Percentiles rank a stretch among this genome's conserved stretches.
phyloP scores from a whole-genome alignment of 2,329 filamentous ascomycete species.

The Xylariomycetidae sp. region DNA sequence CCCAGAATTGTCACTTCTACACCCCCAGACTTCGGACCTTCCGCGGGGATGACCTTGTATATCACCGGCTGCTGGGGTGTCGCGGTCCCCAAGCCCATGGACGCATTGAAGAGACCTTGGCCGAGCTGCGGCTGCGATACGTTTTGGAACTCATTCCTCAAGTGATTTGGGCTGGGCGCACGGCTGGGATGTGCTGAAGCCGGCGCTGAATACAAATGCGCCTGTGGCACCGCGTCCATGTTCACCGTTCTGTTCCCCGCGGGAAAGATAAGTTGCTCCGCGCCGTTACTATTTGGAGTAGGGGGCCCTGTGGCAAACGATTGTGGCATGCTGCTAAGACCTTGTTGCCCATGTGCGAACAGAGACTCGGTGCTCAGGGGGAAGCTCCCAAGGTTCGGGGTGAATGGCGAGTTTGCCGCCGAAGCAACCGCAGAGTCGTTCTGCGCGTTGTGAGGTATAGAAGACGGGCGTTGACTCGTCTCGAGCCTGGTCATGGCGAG shows the following conservation, averaged over 20 bases:
- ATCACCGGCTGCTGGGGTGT: conserved; percentile 56
- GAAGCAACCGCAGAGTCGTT: conserved; percentile 28
- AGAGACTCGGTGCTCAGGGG: conserved; percentile 32
- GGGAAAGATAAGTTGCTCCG: conserved; percentile 53
- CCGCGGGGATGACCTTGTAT: conserved; percentile 76
- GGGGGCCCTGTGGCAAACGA: conserved; percentile 56
- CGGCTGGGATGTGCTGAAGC: conserved; percentile 71
- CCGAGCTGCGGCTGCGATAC: conserved; percentile 37
- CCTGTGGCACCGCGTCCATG: conserved; percentile 60
- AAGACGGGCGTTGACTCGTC: conserved; percentile 41
- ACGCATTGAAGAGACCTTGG: conserved; percentile 42
- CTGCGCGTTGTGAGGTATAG: conserved; percentile 28
- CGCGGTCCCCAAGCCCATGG: conserved; percentile 45
- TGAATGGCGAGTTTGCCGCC: conserved; percentile 49
- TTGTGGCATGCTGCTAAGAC: conserved; percentile 21
- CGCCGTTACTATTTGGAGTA: conserved; percentile 57
- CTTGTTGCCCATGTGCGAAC: conserved; percentile 21
- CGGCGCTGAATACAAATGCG: conserved; percentile 67
- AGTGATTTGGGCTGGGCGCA: conserved; percentile 64
- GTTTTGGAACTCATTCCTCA: conserved; percentile 42
- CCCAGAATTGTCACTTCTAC: conserved; percentile 85
- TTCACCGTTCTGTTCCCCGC: conserved; percentile 55
- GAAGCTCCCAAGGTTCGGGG: conserved; percentile 42
- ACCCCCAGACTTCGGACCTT: conserved; percentile 77
- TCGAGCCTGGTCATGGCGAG: conserved; percentile 82